Evolutionary conservation across 1,284 basidiomycete genomes (phyloP), one percentile per base, ranked within the genome.

Genomic region (Cryptococcus sp.): DNA sequence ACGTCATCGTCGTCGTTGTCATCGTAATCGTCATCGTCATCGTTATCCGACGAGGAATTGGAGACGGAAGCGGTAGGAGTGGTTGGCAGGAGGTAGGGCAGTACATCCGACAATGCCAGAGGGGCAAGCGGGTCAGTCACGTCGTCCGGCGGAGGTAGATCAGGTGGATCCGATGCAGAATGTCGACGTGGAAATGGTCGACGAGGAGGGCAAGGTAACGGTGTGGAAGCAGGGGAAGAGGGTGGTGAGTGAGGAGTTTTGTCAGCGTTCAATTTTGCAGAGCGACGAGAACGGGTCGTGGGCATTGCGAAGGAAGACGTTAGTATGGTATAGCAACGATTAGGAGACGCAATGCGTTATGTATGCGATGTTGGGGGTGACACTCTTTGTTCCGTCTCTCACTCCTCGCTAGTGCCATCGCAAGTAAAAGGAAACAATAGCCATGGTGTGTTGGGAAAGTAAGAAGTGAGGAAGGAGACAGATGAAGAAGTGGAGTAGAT

Each of bases 191-290:
- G 46, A 47, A 50, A 52, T 11, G 57, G 57, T 26, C 23, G 46
- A 41, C 39, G 53, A 26, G 39, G 50, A 29, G 50, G 53, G 34
- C 25, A 49, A 23, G 29, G 13, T 13, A 17, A 40, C 26, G 40
- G 39, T 22, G 40, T n/a, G 39, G 38, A 34, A 45, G 48, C 34
- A n/a, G 41, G 10, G 19, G 45, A 26, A 25, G 46, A 46, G 38
- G n/a, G 45, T 38, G 26, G 15, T 19, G 48, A 29, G 16, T n/a
- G 54, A 56, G 16, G 55, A 8, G 40, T 34, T n/a, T 55, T 54
- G 61, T 49, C 57, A 51, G 62, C 49, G 46, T 58, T 40, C 25
- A 44, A 25, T 34, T 22, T 20, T 37, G 53, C 52, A 43, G 13
- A 55, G n/a, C n/a, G 25, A 19, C 37, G 29, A 19, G 19, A 49